Evolutionary conservation across 2,329 filamentous ascomycete species (phyloP).

Genomic region (Arachnomyces sp.): DNA sequence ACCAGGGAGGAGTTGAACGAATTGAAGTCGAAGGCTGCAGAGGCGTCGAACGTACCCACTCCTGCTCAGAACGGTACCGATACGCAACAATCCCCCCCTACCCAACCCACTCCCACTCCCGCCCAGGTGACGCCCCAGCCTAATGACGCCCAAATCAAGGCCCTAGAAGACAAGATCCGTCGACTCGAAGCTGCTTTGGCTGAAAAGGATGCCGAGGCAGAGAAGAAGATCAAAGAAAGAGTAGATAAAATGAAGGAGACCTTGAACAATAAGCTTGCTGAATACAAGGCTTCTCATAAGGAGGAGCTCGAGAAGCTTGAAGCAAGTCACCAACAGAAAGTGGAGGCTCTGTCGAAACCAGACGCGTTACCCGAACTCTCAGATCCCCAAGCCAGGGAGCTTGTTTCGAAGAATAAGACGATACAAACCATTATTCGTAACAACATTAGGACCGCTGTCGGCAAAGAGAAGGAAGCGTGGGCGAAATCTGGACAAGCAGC

Average conservation of each 20-base stretch:
- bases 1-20: constrained; percentile 50
- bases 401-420: constrained; percentile 42
- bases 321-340: constrained; percentile 37
- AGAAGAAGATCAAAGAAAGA: constrained; percentile 40
- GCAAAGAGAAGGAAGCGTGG: constrained; percentile 27
- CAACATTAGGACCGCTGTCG: constrained; percentile 48
- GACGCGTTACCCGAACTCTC: constrained; percentile 35
- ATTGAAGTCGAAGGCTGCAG: constrained; percentile 46
- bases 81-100: constrained; percentile 22
- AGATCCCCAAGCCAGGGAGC: constrained; percentile 42
- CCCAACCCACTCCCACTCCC: constrained; percentile 16
- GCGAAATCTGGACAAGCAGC: constrained; percentile 14
- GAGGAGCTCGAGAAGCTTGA: constrained; percentile 43
- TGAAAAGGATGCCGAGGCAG: constrained; percentile 44
- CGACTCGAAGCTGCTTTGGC: constrained; percentile 44
- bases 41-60: constrained; percentile 30
- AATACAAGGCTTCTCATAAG: constrained; percentile 43
- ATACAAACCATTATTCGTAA: constrained; percentile 44
- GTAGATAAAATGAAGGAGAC: constrained; percentile 56
- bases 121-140: constrained; percentile 8
- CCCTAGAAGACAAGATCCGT: constrained; percentile 53
- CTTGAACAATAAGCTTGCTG: constrained; percentile 59
- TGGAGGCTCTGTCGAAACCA: constrained; percentile 25
- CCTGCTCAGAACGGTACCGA: constrained; percentile 46
- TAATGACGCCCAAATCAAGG: constrained; percentile 42